A percentile compares a stretch with the other conserved stretches of the same genome.
Conservation (phyloP, 805 yeast species). For the Kluyveromyces siamensis region DNA sequence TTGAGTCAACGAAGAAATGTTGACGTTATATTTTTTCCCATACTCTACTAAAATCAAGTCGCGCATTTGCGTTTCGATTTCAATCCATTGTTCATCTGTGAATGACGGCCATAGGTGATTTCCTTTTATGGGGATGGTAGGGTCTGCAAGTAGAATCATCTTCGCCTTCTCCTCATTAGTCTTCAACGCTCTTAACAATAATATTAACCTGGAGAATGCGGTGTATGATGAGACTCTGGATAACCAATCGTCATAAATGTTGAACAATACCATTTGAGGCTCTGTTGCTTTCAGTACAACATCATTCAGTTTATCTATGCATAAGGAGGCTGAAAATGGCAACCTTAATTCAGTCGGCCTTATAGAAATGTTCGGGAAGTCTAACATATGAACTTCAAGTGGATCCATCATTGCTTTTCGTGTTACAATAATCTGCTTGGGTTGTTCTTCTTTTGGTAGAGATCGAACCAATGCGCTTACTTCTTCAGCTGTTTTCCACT, state of each 20-base stretch:
- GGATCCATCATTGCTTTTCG: slow-evolving; percentile 92
- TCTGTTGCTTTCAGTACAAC: slow-evolving; percentile 80
- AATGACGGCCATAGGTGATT: slow-evolving; percentile 94
- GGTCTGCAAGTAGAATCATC: slow-evolving; percentile 66
- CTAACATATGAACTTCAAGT: slow-evolving; percentile 91
- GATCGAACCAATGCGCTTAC: slow-evolving; percentile 86
- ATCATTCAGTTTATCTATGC: slow-evolving; percentile 70
- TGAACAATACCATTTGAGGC: slow-evolving; percentile 86
- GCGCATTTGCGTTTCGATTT: slow-evolving; percentile 77
- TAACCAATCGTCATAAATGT: slow-evolving; percentile 93
- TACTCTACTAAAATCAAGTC: slow-evolving; percentile 82
- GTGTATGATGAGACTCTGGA: slow-evolving; percentile 76
- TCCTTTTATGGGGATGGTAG: slow-evolving; percentile 55
- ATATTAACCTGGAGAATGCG: slow-evolving; percentile 81
- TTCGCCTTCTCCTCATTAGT: slow-evolving; percentile 71
- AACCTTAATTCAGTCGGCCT: slow-evolving; percentile 82
- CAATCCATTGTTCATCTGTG: slow-evolving; percentile 83
- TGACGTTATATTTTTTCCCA: slow-evolving; percentile 76
- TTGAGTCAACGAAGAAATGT: slow-evolving; percentile 80
- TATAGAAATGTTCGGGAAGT: slow-evolving; percentile 85
- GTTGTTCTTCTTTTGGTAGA: slow-evolving; percentile 88
- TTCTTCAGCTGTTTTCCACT: slow-evolving; percentile 98
- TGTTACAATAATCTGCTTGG: slow-evolving; percentile 83
- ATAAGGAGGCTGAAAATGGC: slow-evolving; percentile 83
- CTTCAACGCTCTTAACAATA: slow-evolving; percentile 74